Evolutionary conservation across 169 alveolate species (phyloP).

Genomic region (Babesia ovis): DNA sequence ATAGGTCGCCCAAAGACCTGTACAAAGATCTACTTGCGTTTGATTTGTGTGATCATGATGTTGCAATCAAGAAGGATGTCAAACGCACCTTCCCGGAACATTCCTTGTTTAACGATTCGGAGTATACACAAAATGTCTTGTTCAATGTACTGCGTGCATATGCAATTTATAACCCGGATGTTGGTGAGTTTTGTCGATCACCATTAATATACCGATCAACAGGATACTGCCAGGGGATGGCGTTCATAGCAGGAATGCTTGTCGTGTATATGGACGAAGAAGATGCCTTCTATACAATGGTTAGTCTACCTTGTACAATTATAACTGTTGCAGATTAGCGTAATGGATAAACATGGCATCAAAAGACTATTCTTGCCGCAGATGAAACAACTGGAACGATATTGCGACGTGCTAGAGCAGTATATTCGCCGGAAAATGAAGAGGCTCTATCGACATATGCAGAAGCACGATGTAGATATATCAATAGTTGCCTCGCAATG

Average conservation of each 20-base stretch:
- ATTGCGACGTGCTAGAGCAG: slow-evolving; percentile 74
- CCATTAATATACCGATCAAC: not conserved
- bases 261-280: slow-evolving; percentile 82
- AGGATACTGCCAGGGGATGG: slow-evolving; percentile 87
- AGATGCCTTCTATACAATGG: slow-evolving; percentile 79
- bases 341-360: slow-evolving; percentile 78
- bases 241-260: slow-evolving; percentile 79
- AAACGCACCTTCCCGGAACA: slow-evolving; percentile 39
- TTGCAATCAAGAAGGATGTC: slow-evolving; percentile 22
- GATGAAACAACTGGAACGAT: slow-evolving; percentile 80
- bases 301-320: not conserved
- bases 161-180: slow-evolving; percentile 71
- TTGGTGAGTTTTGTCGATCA: not conserved
- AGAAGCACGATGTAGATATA: slow-evolving; percentile 71
- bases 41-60: slow-evolving; percentile 6
- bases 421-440: slow-evolving; percentile 69
- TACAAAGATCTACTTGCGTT: slow-evolving; percentile 16
- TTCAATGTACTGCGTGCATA: slow-evolving; percentile 75
- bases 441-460: slow-evolving; percentile 64
- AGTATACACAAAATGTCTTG: slow-evolving; percentile 23
- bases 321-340: slow-evolving; percentile 37
- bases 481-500: slow-evolving; percentile 83
- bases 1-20: slow-evolving; percentile 2
- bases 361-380: slow-evolving; percentile 77
- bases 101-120: slow-evolving; percentile 5